Evolutionary conservation across 495 filamentous ascomycete genomes (phyloP), one percentile per base, ranked within the genome.

Genomic region (Trichoderma asperelloides): DNA sequence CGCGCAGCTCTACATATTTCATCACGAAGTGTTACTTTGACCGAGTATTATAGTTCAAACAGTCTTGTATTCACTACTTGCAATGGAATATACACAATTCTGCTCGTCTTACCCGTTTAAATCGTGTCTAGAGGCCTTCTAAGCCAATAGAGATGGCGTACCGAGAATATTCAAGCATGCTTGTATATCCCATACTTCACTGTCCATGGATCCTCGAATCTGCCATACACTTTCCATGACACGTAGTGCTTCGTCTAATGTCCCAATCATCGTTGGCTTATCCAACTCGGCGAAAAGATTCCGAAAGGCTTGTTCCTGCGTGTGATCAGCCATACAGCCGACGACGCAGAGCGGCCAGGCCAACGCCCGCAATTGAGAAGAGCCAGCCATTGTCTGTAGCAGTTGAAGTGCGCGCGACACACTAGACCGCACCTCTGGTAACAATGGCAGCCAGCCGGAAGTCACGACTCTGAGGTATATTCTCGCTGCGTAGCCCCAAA

Each of bases 261-360:
- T 55, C n/a, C 49, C 49, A 55, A 55, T 21, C 49, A 55, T 2
- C n/a, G 43, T 25, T n/a, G 18, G 8, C 2, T 21, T n/a, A 23
- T 23, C 49, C n/a, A n/a, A 25, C 6, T 68, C 68, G 11, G 73
- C 72, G 0, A 75, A 76, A 67, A 84, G 70, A 28, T 67, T 68
- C 0, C 80, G 74, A 16, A 84, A 80, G 2, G 70, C 65, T 66
- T 71, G 64, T 72, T 82, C 79, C 64, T 80, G 75, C 8, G 69
- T 74, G 4, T 75, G 76, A 6, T 72, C 69, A 2, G 83, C 80
- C 21, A 85, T 72, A 66, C 80, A 85, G 30, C 83, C 82, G 16
- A 80, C 78, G 2, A 85, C 71, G 67, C 78, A 80, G 63, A 84
- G 78, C 0, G 83, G 82, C 82, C 81, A 85, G 12, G 78, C 77